These are phyloP conservation scores for Cryptococcus deneoformans DNA, from an alignment of 1,284 basidiomycete genomes.

Conservation along the genomic window DNA sequence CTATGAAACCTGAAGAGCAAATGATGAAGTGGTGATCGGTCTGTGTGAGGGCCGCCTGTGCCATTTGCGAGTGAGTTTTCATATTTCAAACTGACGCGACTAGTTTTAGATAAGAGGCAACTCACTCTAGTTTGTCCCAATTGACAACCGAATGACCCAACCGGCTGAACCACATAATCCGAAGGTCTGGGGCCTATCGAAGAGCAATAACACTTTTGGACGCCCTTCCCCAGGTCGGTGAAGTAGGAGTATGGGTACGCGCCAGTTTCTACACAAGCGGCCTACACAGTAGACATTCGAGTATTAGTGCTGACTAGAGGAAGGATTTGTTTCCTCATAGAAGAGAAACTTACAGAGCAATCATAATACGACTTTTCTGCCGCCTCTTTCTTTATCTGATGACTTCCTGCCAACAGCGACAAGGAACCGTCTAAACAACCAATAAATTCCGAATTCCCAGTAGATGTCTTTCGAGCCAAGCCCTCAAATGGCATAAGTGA, in stretches of 20 bases:
- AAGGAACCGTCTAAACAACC: slow-evolving; percentile 4
- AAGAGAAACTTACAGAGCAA: slow-evolving; percentile 3
- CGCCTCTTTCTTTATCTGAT: not conserved
- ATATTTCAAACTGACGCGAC: too few species aligned
- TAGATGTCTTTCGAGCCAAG: not conserved
- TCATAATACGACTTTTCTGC: slow-evolving; percentile 7
- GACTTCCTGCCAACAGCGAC: not conserved
- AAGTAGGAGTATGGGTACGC: slow-evolving; percentile 8
- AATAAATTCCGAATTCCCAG: slow-evolving; percentile 4
- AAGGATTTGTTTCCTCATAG: not conserved
- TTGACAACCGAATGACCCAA: slow-evolving; percentile 7
- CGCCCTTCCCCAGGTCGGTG: slow-evolving; percentile 2
- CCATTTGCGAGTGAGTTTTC: not conserved
- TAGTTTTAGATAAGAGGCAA: not conserved
- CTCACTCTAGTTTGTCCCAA: slow-evolving; percentile 10
- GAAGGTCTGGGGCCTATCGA: not conserved
- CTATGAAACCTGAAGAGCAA: slow-evolving; percentile 6
- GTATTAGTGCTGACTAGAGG: not conserved
- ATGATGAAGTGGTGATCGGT: slow-evolving; percentile 9
- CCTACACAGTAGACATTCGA: not conserved
- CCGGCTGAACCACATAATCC: slow-evolving; percentile 5
- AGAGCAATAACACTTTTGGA: slow-evolving; percentile 2
- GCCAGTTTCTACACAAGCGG: not conserved
- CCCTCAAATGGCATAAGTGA: not conserved
- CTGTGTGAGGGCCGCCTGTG: slow-evolving; percentile 4